Evolutionary conservation across 2,329 filamentous ascomycete genomes (phyloP).

Genomic region (Taxawa tesnikishii): DNA sequence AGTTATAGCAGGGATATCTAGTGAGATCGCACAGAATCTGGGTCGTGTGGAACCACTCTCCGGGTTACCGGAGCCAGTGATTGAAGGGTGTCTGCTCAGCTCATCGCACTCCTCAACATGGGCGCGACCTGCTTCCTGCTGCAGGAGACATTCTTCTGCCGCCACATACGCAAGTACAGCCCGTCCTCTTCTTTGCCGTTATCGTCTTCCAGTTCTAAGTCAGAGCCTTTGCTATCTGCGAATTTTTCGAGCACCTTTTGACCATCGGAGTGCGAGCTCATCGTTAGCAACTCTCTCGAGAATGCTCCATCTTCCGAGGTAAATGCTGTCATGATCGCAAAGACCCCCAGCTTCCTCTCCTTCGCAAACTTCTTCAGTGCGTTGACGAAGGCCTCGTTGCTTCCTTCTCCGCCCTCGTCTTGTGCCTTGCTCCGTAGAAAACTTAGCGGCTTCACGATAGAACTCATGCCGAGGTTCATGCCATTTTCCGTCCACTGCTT

Average conservation of each 20-base stretch:
- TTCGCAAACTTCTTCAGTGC: slow-evolving; percentile 40
- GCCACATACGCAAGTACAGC: slow-evolving; percentile 51
- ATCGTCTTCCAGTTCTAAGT: slow-evolving; percentile 43
- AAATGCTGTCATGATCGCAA: slow-evolving; percentile 58
- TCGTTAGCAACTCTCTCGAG: slow-evolving; percentile 54
- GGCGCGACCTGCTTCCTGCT: slow-evolving; percentile 54
- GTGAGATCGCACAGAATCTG: too few species aligned
- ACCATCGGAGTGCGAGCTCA: slow-evolving; percentile 43
- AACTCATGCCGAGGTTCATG: slow-evolving; percentile 53
- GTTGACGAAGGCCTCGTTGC: slow-evolving; percentile 36
- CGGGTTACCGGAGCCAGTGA: too few species aligned
- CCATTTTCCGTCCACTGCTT: slow-evolving; percentile 58
- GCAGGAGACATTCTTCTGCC: slow-evolving; percentile 46
- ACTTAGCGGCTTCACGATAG: slow-evolving; percentile 48
- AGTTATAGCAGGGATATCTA: too few species aligned
- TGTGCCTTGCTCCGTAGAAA: slow-evolving; percentile 45
- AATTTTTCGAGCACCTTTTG: slow-evolving; percentile 44
- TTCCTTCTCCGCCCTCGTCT: slow-evolving; percentile 13
- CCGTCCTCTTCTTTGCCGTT: slow-evolving; percentile 19
- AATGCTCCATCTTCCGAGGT: slow-evolving; percentile 42
- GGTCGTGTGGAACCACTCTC: too few species aligned
- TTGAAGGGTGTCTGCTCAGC: too few species aligned
- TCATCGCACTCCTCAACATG: slow-evolving; percentile 38
- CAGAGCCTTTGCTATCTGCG: slow-evolving; percentile 27
- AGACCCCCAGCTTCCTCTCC: slow-evolving; percentile 50